Evolutionary conservation across 2,329 filamentous ascomycete genomes (phyloP).

Genomic region (Stachybotrys elegans): DNA sequence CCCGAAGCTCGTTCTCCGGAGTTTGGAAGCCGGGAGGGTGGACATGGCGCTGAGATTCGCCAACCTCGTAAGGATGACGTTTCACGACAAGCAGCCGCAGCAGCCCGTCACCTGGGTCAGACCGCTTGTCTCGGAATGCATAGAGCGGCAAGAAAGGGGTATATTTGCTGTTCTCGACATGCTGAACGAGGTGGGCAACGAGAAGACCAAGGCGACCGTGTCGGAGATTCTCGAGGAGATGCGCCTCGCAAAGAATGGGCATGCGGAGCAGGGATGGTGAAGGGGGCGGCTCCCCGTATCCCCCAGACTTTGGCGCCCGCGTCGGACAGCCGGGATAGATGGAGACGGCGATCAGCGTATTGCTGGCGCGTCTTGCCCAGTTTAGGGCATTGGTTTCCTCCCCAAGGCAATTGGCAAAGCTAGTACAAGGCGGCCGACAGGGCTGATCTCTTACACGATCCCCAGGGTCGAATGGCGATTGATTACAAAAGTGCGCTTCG

Average conservation of each 20-base stretch:
- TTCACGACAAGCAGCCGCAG: constrained; percentile 2
- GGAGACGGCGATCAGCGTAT: too few relatives aligned
- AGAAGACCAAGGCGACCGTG: constrained; percentile 14
- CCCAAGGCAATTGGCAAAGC: too few relatives aligned
- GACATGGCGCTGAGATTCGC: constrained; percentile 29
- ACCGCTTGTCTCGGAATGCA: constrained; percentile 19
- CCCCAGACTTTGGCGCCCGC: too few relatives aligned
- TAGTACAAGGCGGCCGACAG: too few relatives aligned
- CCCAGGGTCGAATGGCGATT: too few relatives aligned
- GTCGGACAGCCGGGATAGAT: too few relatives aligned
- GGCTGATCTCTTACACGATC: too few relatives aligned
- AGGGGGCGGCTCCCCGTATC: too few relatives aligned
- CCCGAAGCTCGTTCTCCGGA: constrained; percentile 21
- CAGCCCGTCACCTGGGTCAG: constrained; percentile 19
- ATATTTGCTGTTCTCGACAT: constrained; percentile 28
- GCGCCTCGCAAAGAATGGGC: constrained; percentile 16
- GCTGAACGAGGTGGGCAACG: constrained; percentile 14
- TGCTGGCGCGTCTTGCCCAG: too few relatives aligned
- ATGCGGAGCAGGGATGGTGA: too few relatives aligned
- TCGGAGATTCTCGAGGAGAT: constrained; percentile 18
- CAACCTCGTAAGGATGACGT: constrained; percentile 8
- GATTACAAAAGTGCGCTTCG: too few relatives aligned
- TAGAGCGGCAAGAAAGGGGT: constrained; percentile 22
- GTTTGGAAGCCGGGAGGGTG: constrained; percentile 21
- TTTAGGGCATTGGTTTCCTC: too few relatives aligned